Evolutionary conservation across 345 rosid species (phyloP).

Genomic region (Pelargonium nanum): DNA sequence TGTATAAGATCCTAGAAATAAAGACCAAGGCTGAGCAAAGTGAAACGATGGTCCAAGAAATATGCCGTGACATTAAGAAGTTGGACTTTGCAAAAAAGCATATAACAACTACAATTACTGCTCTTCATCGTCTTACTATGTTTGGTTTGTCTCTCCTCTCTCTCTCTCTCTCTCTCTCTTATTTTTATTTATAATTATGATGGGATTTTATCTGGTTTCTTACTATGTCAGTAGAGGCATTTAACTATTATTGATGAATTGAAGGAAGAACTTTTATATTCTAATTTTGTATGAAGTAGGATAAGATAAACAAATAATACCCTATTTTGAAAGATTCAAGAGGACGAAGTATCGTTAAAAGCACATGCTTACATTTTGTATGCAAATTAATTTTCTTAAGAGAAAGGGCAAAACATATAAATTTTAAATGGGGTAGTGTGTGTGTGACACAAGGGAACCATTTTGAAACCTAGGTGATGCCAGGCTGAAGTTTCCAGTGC

Average conservation of each 20-base stretch:
- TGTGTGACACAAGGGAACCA: too few species aligned
- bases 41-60: slow-evolving; percentile 98
- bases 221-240: neutral
- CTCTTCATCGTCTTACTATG: slow-evolving; percentile 99
- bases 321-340: neutral
- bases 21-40: slow-evolving; percentile 99
- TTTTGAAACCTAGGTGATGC: too few species aligned
- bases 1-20: slow-evolving; percentile 84
- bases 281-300: too few species aligned
- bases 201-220: neutral
- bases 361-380: neutral
- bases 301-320: neutral
- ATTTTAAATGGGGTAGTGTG: neutral
- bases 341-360: neutral
- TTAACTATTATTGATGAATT: neutral
- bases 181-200: too few species aligned
- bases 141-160: slow-evolving; percentile 45
- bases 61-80: slow-evolving; percentile 97
- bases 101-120: slow-evolving; percentile 94
- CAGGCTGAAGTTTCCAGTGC: too few species aligned
- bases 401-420: too few species aligned
- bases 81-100: slow-evolving; percentile 98
- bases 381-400: neutral
- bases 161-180: too few species aligned
- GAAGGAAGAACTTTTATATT: neutral